Conservation (phyloP, 1,139 yeast species). For the Blastobotrys proliferans region DNA sequence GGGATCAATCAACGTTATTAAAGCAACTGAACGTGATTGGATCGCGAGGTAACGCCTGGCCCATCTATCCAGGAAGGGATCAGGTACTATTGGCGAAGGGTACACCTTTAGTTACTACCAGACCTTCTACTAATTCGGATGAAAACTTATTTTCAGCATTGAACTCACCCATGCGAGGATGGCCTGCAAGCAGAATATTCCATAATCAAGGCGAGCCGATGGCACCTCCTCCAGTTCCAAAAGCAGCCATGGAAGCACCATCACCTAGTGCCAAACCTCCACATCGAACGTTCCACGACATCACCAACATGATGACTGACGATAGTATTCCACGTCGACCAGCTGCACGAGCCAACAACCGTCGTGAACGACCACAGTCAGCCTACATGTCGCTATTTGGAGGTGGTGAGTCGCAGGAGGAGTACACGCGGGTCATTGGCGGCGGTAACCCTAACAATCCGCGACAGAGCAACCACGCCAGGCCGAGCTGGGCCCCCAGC, state of each 20-base stretch:
- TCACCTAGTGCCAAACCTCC: conserved; percentile 24
- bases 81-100: conserved; percentile 16
- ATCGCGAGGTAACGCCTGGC: conserved; percentile 31
- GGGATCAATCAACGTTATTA: conserved; percentile 33
- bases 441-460: background rate
- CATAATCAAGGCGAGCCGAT: conserved; percentile 15
- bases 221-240: conserved; percentile 21
- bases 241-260: conserved; percentile 22
- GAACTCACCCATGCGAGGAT: conserved; percentile 15
- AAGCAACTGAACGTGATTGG: conserved; percentile 32
- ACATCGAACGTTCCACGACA: conserved; percentile 21
- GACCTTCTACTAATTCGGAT: background rate
- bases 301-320: conserved; percentile 11
- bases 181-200: conserved; percentile 20
- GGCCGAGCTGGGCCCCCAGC: conserved; percentile 4
- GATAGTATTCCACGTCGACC: conserved; percentile 1
- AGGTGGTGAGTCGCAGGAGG: conserved; percentile 8
- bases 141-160: conserved; percentile 1
- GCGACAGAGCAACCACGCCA: background rate
- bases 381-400: conserved; percentile 16
- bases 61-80: conserved; percentile 26
- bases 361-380: conserved; percentile 12
- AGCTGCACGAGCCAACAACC: background rate
- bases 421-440: conserved; percentile 9
- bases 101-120: conserved; percentile 5